Evolutionary conservation across 768 basidiomycete species (phyloP).

Genomic region (Daedalea quercina): DNA sequence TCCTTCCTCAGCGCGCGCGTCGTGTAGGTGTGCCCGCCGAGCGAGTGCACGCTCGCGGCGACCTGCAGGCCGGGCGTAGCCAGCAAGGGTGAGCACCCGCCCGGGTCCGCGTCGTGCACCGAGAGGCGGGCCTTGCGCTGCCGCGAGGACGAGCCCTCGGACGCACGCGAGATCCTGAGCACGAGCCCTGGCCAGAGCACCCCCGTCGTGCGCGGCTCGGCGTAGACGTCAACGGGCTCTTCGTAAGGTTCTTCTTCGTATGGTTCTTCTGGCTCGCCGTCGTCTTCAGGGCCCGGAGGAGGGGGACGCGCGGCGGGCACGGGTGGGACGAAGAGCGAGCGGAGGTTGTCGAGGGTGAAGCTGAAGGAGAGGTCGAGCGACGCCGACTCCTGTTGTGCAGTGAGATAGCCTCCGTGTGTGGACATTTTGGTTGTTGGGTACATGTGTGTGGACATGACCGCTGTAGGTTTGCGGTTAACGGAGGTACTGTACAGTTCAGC

Average conservation of each 20-base stretch:
- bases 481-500: not conserved
- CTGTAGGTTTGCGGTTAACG: not conserved
- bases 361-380: constrained; percentile 6
- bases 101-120: not conserved
- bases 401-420: not conserved
- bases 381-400: constrained; percentile 2
- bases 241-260: constrained; percentile 1
- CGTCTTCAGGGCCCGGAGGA: not conserved
- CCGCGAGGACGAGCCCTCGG: not conserved
- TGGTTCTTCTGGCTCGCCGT: not conserved
- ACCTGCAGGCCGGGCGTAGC: not conserved
- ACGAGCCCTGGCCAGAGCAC: constrained; percentile 1
- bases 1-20: not conserved
- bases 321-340: constrained; percentile 1
- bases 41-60: not conserved
- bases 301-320: constrained; percentile 1
- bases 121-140: not conserved
- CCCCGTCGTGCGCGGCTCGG: not conserved
- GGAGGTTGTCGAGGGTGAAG: constrained; percentile 10
- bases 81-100: not conserved
- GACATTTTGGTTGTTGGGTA: not conserved
- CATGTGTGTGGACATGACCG: not conserved
- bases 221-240: not conserved
- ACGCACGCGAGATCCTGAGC: not conserved
- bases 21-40: not conserved